phyloP scores from a whole-genome alignment of 257 asterid genomes.

The Jasminum sambac region DNA sequence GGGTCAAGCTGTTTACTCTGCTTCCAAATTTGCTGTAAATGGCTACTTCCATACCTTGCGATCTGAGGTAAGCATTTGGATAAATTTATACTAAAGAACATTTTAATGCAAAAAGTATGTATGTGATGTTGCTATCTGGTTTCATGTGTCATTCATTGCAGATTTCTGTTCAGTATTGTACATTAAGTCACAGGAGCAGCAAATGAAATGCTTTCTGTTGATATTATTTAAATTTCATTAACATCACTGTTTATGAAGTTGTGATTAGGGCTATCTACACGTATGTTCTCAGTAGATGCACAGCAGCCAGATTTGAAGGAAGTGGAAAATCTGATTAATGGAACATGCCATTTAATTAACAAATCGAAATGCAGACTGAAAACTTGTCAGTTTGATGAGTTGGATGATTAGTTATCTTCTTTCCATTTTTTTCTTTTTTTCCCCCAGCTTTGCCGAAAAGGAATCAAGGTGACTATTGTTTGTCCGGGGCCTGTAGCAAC shows the following conservation, averaged over 20 bases:
- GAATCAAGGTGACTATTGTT: constrained; percentile 90
- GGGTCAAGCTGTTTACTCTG: constrained; percentile 94
- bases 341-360: background rate
- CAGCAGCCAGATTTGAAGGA: background rate
- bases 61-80: constrained; percentile 62
- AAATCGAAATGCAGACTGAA: background rate
- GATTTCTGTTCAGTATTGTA: background rate
- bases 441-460: constrained; percentile 71
- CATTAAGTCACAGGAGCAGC: background rate
- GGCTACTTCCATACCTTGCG: constrained; percentile 94
- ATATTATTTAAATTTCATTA: background rate
- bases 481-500: constrained; percentile 94
- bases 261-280: background rate
- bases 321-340: background rate
- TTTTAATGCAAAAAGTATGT: background rate
- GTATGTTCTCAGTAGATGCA: background rate
- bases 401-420: background rate
- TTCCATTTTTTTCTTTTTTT: constrained; percentile 19
- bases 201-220: background rate
- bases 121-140: background rate
- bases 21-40: constrained; percentile 82
- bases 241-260: background rate
- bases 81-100: background rate
- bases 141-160: background rate
- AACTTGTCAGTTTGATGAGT: constrained; percentile 6